Base-by-base conservation (phyloP, 305 asterid genomes). In the Petunia hybrid region DNA sequence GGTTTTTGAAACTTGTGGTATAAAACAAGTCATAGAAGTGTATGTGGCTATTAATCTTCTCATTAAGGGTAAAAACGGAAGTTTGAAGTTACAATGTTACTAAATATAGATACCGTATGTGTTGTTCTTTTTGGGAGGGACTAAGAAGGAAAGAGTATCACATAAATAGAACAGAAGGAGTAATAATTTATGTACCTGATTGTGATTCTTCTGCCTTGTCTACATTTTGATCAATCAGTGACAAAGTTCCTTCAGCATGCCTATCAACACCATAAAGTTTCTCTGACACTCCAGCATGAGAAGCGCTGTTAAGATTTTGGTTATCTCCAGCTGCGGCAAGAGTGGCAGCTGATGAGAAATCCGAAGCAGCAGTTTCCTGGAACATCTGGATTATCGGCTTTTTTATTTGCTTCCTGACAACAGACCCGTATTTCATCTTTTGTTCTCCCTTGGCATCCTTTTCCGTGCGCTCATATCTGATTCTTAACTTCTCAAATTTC, bases 321-420 rank as follows among this genome's bases (percentile, higher is more conserved):
- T 83, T 60, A 81, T 92, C 97, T 81, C 88, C 91, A 5, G 84
- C 80, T 46, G 92, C 84, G 3, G 96, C 98, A 76, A 89, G 98
- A 79, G 97, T 92, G 78, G 97, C 94, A 61, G 93, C 98, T 62
- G 96, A 90, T n/a, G 97, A 97, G 88, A 95, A 90, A 86, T 97
- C 99, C 74, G 98, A 93, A 83, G 92, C 97, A 39, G 86, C 78
- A 70, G 94, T 88, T 66, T 92, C 99, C 84, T 93, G 97, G 86
- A 86, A 79, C 22, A 88, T 84, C 82, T 89, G 89, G 86, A 82
- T 84, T 63, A 85, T 48, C 35, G 91, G 85, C 76, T 87, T 90
- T 83, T 85, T 89, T 40, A 91, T 83, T 68, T 82, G 94, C 85
- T 89, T 95, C 89, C 91, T 95, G 51, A 83, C 65, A 83, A 85